Evolutionary conservation across 495 filamentous ascomycete genomes (phyloP).

Genomic region (Tuber microsphaerosporum): DNA sequence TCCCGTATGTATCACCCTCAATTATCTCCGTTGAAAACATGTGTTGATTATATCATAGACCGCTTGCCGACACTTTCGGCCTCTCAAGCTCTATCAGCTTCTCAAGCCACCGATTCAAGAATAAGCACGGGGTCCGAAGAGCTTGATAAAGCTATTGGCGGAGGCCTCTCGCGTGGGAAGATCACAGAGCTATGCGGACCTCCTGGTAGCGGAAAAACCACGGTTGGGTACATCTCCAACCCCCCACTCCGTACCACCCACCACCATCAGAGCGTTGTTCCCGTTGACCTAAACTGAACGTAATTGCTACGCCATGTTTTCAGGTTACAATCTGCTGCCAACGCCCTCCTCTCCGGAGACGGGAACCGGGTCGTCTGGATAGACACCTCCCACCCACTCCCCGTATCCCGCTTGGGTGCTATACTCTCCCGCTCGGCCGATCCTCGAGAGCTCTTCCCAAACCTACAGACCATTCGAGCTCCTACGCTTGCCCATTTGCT

Average conservation of each 20-base stretch:
- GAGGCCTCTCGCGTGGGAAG: conserved; percentile 64
- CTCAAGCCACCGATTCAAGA: conserved; percentile 47
- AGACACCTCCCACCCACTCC: conserved; percentile 16
- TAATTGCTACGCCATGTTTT: conserved; percentile 8
- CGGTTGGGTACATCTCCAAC: conserved; percentile 58
- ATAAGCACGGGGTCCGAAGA: conserved; percentile 60
- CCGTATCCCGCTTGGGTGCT: conserved; percentile 25
- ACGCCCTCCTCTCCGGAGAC: conserved; percentile 54
- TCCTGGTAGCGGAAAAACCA: conserved; percentile 79
- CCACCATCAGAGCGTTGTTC: neutral
- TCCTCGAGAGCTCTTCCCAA: conserved; percentile 32
- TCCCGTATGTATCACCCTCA: neutral
- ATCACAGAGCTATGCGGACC: conserved; percentile 87
- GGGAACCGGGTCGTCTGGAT: conserved; percentile 66
- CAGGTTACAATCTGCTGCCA: conserved; percentile 64
- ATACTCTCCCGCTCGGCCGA: conserved; percentile 39
- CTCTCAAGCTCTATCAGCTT: conserved; percentile 67
- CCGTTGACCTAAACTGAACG: conserved; percentile 12
- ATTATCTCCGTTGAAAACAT: conserved; percentile 5
- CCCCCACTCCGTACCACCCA: neutral
- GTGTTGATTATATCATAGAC: conserved; percentile 46
- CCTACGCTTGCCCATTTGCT: conserved; percentile 68
- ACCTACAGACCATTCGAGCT: conserved; percentile 38
- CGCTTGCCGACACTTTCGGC: conserved; percentile 83
- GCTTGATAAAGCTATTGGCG: conserved; percentile 54